A percentile compares a stretch with the other conserved stretches of the same genome.
Conservation (phyloP, 106 monocot species). For the Dendrobium catenatum region DNA sequence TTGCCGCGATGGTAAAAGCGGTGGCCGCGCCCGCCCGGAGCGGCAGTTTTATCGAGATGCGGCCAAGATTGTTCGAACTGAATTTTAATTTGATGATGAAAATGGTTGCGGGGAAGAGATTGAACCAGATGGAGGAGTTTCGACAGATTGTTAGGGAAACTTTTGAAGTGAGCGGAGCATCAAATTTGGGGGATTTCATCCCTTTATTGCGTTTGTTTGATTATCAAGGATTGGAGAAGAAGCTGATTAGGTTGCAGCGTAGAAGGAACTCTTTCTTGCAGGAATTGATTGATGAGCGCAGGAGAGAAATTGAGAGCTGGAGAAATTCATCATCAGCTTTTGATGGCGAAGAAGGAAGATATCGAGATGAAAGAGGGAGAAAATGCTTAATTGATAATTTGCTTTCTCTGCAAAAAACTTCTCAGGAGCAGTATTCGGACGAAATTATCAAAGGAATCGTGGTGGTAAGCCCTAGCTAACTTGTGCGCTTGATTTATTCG, state of each 20-base stretch:
- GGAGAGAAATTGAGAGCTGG: not conserved
- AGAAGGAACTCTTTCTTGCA: constrained; percentile 26
- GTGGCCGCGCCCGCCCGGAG: constrained; percentile 10
- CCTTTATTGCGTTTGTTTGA: constrained; percentile 25
- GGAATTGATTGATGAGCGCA: constrained; percentile 19
- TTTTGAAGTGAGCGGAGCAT: not conserved
- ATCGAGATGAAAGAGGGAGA: not conserved
- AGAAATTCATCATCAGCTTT: not conserved
- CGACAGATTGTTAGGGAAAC: constrained; percentile 22
- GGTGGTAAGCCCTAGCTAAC: constrained; percentile 9
- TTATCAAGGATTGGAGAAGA: constrained; percentile 16
- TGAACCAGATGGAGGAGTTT: constrained; percentile 13
- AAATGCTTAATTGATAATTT: constrained; percentile 21
- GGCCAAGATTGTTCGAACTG: constrained; percentile 30
- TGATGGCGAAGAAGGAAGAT: not conserved
- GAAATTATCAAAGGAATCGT: constrained; percentile 22
- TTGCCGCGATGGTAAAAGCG: constrained; percentile 5
- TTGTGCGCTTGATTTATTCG: too few species aligned
- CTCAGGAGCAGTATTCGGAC: constrained; percentile 30
- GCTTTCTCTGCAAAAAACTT: constrained; percentile 22
- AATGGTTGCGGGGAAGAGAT: constrained; percentile 31
- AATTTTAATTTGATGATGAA: constrained; percentile 32
- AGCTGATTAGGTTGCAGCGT: constrained; percentile 4
- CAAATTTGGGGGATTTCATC: constrained; percentile 29
- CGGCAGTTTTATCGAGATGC: constrained; percentile 29